phyloP scores from a whole-genome alignment of 2,329 filamentous ascomycete genomes.

The Sarocladium oryzae region DNA sequence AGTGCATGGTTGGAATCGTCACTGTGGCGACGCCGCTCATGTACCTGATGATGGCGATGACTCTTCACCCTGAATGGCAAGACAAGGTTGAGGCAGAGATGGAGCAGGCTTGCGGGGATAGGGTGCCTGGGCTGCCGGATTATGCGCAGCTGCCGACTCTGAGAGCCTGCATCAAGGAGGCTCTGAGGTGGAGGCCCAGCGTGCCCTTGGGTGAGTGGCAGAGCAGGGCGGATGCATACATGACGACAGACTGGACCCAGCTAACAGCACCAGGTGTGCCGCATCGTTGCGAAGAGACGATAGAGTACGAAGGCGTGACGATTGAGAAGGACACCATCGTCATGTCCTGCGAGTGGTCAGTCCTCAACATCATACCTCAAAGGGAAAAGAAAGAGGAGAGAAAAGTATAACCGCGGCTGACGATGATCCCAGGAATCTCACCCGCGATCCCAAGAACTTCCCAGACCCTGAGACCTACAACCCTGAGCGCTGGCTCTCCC shows the following conservation, averaged over 20 bases:
- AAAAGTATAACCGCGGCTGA: too few species aligned
- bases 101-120: conserved; percentile 47
- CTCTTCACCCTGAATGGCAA: conserved; percentile 36
- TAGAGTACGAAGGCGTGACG: conserved; percentile 38
- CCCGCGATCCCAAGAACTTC: conserved; percentile 52
- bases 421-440: conserved; percentile 38
- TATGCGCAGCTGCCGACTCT: conserved; percentile 44
- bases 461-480: conserved; percentile 57
- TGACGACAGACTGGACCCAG: background rate
- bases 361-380: background rate
- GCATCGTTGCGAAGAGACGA: conserved; percentile 40
- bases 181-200: conserved; percentile 50
- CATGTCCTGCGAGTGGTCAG: conserved; percentile 44
- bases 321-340: conserved; percentile 43
- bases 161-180: conserved; percentile 51
- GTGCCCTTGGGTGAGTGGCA: conserved; percentile 39
- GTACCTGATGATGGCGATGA: conserved; percentile 25
- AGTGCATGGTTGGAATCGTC: conserved; percentile 44
- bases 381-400: too few species aligned
- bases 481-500: conserved; percentile 57
- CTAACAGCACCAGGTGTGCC: conserved; percentile 32
- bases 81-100: conserved; percentile 49
- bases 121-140: conserved; percentile 44
- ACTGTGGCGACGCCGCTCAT: conserved; percentile 16
- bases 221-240: conserved; percentile 5